phyloP scores from a whole-genome alignment of 345 rosid genomes.

The Theobroma cacao region DNA sequence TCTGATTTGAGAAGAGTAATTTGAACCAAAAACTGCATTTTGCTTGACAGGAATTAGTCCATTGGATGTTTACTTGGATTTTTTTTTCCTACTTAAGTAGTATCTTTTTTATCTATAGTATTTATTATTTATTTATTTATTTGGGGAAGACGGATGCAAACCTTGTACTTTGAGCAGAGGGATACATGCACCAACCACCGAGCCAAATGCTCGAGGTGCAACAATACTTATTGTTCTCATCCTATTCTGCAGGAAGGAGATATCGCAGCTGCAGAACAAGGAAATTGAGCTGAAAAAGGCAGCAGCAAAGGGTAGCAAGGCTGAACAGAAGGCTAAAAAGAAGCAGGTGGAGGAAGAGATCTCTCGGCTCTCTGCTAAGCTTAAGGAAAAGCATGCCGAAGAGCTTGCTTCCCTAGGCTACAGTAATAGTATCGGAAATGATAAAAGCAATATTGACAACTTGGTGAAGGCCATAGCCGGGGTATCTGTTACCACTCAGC shows the following conservation, averaged over 20 bases:
- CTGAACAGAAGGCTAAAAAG: slow-evolving; percentile 96
- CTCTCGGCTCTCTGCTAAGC: slow-evolving; percentile 58
- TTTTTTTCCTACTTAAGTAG: neutral
- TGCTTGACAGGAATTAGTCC: neutral
- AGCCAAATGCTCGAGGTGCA: too few species aligned
- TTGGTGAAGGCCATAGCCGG: slow-evolving; percentile 88
- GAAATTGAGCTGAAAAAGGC: slow-evolving; percentile 83
- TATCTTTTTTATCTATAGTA: neutral
- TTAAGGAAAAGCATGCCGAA: slow-evolving; percentile 70
- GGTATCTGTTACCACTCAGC: slow-evolving; percentile 56
- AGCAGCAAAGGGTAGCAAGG: slow-evolving; percentile 95
- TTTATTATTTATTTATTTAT: too few species aligned
- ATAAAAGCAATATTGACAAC: slow-evolving; percentile 61
- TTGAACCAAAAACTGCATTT: neutral
- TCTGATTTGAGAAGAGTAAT: neutral
- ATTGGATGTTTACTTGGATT: neutral
- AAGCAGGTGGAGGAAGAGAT: slow-evolving; percentile 92
- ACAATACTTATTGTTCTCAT: neutral
- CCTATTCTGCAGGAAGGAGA: slow-evolving; percentile 64
- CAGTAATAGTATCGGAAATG: slow-evolving; percentile 39
- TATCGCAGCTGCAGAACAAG: slow-evolving; percentile 68
- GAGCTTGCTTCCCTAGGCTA: slow-evolving; percentile 81
- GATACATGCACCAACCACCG: too few species aligned
- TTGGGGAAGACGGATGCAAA: too few species aligned
- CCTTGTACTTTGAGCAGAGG: too few species aligned